A percentile compares a stretch with the other conserved stretches of the same genome.
phyloP scores from a whole-genome alignment of 2,329 filamentous ascomycete genomes.

The Drechslerella stenobrocha region DNA sequence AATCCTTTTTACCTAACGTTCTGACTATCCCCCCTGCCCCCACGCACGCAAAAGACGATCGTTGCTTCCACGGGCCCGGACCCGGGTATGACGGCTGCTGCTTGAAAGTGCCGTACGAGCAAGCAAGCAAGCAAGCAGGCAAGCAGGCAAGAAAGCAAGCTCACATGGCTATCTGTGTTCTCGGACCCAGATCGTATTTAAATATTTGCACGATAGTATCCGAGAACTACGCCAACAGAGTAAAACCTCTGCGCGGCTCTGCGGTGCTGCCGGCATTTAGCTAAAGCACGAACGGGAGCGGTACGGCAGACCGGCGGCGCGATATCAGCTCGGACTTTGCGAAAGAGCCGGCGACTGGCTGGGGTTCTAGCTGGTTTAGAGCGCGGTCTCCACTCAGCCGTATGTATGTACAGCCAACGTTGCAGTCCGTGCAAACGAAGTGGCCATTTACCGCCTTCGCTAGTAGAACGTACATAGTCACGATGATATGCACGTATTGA shows the following conservation, averaged over 20 bases:
- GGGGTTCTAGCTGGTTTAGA: background rate
- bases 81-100: background rate
- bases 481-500: conserved; percentile 3
- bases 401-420: background rate
- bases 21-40: background rate
- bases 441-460: background rate
- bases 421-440: background rate
- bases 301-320: conserved; percentile 31
- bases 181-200: too few relatives aligned
- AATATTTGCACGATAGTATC: too few relatives aligned
- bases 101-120: too few relatives aligned
- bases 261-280: conserved; percentile 31
- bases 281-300: conserved; percentile 45
- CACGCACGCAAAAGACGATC: background rate
- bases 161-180: too few relatives aligned
- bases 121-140: background rate
- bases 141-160: background rate
- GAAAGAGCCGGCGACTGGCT: conserved; percentile 10
- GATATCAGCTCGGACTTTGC: conserved; percentile 23
- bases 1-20: conserved; percentile 1
- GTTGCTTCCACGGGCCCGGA: background rate
- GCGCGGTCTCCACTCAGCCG: conserved; percentile 2
- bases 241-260: conserved; percentile 21
- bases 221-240: background rate
- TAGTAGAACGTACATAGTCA: too few relatives aligned